phyloP scores from a whole-genome alignment of 2,329 filamentous ascomycete genomes.

The Fusarium nygamai region DNA sequence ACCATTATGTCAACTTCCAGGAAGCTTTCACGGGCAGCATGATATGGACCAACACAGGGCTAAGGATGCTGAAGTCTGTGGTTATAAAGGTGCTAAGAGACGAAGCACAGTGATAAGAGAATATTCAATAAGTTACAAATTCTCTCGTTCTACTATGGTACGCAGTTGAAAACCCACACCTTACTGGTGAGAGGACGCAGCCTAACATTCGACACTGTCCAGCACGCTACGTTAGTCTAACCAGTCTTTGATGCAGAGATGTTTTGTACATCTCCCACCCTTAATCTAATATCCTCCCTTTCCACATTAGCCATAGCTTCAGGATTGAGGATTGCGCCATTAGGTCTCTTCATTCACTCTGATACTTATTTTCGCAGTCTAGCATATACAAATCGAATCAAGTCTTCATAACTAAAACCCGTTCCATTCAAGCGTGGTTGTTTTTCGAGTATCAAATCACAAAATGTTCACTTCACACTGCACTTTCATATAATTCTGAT shows the following conservation, averaged over 20 bases:
- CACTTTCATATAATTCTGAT: not conserved
- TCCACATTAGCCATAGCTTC: no score
- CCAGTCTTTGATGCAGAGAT: not conserved
- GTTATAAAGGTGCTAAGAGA: not conserved
- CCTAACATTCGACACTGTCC: no score
- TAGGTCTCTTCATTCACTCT: fast-evolving
- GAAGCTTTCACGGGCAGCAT: not conserved
- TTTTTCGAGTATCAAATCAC: fast-evolving
- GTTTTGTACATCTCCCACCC: no score
- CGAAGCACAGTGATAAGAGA: no score
- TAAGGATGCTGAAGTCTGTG: not conserved
- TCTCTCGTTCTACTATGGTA: not conserved
- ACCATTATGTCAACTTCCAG: not conserved
- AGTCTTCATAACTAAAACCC: fast-evolving
- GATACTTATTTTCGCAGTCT: not conserved
- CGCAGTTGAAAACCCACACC: fast-evolving
- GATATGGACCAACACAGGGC: not conserved
- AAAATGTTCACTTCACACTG: not conserved
- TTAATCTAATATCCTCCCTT: fast-evolving
- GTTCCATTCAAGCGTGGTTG: fast-evolving
- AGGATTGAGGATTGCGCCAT: fast-evolving
- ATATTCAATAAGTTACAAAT: no score
- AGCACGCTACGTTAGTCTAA: not conserved
- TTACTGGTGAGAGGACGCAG: not conserved
- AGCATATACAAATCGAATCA: fast-evolving